Conservation (phyloP, 345 rosid genomes). For the Sisymbrium irio region DNA sequence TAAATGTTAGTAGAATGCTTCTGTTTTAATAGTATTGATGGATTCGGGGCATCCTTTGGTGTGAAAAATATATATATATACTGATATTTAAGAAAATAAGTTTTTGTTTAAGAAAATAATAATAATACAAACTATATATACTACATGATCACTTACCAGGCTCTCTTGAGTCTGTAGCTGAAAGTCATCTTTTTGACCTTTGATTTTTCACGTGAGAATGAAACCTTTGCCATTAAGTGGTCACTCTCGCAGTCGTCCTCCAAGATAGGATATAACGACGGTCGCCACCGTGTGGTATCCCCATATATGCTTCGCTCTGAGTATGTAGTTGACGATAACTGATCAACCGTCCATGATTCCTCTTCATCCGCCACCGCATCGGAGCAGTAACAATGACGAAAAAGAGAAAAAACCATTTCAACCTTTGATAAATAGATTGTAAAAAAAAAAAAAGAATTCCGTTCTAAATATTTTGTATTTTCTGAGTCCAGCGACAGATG, state of each 20-base stretch:
- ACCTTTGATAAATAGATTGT: not conserved
- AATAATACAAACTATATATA: not conserved
- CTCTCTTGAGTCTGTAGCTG: slow-evolving; percentile 14
- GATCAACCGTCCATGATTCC: not conserved
- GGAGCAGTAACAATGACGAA: slow-evolving; percentile 20
- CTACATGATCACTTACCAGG: not conserved
- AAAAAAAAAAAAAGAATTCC: not conserved
- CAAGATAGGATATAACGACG: slow-evolving; percentile 27
- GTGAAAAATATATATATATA: too few species aligned
- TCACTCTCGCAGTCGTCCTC: slow-evolving; percentile 11
- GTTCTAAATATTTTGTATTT: not conserved
- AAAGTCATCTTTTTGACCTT: not conserved
- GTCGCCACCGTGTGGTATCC: slow-evolving; percentile 25
- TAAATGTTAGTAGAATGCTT: too few species aligned
- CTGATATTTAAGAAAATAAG: too few species aligned
- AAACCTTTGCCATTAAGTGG: not conserved
- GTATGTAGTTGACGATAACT: not conserved
- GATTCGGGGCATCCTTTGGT: too few species aligned
- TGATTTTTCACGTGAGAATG: not conserved
- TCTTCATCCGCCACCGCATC: not conserved
- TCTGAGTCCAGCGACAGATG: not conserved
- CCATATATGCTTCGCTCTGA: not conserved
- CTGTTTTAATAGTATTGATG: too few species aligned
- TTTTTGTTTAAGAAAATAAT: too few species aligned
- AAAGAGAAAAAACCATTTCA: slow-evolving; percentile 8